A percentile compares a stretch with the other conserved stretches of the same genome.
Conservation (phyloP, 768 basidiomycete species). For the Tricholoma sp. region DNA sequence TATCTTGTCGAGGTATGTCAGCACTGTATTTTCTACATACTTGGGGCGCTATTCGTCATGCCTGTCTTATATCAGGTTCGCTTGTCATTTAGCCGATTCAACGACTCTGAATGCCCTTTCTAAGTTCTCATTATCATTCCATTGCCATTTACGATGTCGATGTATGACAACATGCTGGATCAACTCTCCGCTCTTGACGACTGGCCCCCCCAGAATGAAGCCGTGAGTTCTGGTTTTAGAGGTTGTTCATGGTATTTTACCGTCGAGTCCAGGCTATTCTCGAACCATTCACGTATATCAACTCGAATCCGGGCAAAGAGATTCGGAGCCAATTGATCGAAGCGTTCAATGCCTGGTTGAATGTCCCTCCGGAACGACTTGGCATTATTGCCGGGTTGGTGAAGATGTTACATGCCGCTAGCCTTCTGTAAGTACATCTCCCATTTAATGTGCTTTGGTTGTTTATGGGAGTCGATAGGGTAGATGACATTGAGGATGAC, state of each 20-base stretch:
- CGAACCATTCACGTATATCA: slow-evolving; percentile 85
- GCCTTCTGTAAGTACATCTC: slow-evolving; percentile 61
- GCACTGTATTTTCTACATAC: no score
- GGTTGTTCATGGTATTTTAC: not conserved
- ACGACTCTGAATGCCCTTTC: no score
- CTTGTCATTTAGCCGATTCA: no score
- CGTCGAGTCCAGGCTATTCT: slow-evolving; percentile 44
- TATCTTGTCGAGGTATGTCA: no score
- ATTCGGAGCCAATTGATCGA: slow-evolving; percentile 82
- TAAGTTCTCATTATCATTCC: no score
- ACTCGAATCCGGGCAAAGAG: slow-evolving; percentile 87
- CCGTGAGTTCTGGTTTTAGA: not conserved
- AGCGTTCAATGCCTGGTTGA: slow-evolving; percentile 91
- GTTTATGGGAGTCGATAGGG: slow-evolving; percentile 2
- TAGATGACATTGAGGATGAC: slow-evolving; percentile 90
- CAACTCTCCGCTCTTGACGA: not conserved
- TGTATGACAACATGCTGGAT: not conserved
- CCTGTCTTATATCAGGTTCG: not conserved
- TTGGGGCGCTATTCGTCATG: no score
- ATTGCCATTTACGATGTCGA: slow-evolving; percentile 1
- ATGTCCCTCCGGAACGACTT: slow-evolving; percentile 71
- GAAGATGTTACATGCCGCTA: slow-evolving; percentile 92
- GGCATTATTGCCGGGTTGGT: slow-evolving; percentile 74
- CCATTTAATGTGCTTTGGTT: not conserved
- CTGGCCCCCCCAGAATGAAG: slow-evolving; percentile 2